Base-by-base conservation (phyloP, 352 stramenopile genomes). In the Phytophthora quininea region DNA sequence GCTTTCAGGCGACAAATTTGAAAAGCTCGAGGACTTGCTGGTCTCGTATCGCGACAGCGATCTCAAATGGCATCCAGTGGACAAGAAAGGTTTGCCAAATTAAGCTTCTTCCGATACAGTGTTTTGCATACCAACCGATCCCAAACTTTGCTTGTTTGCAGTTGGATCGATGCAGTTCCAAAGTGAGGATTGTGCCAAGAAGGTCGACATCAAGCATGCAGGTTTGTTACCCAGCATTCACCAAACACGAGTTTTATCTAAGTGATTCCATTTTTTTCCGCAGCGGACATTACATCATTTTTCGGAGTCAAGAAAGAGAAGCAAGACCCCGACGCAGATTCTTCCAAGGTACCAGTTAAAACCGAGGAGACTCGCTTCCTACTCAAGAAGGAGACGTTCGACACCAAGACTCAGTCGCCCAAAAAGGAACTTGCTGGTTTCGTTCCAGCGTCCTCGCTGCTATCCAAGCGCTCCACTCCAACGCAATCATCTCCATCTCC, bases 81-180 rank as follows among this genome's bases (percentile, higher is more conserved):
- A 94, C 55, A 89, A 89, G 59, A 78, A 78, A 75, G 67, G 86
- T 92, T n/a, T n/a, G n/a, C n/a, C 54, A 7, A 54, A 15, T 27
- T 5, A 7, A 4, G 15, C 19, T 15, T 19, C 24, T 10, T 42
- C 29, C 43, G 4, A 3, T n/a, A 19, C 11, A 6, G 14, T 7
- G 12, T 6, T 49, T 49, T 6, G 43, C n/a, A n/a, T 49, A n/a
- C 19, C 29, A 10, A 4, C 19, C 8, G 15, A 49, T 10, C 14
- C 24, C 19, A 29, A 49, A 15, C 12, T 49, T 49, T 49, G n/a
- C n/a, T 11, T 15, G 29, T 42, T 19, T 69, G 47, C 55, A 95
- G 87, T 95, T 48, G 85, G 88, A 7, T 87, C 78, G 24, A 90
- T 75, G 43, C 83, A 90, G 60, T 93, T 90, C 51, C 85, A 95